phyloP scores from a whole-genome alignment of 2,329 filamentous ascomycete species.

The Penicillium sp. region DNA sequence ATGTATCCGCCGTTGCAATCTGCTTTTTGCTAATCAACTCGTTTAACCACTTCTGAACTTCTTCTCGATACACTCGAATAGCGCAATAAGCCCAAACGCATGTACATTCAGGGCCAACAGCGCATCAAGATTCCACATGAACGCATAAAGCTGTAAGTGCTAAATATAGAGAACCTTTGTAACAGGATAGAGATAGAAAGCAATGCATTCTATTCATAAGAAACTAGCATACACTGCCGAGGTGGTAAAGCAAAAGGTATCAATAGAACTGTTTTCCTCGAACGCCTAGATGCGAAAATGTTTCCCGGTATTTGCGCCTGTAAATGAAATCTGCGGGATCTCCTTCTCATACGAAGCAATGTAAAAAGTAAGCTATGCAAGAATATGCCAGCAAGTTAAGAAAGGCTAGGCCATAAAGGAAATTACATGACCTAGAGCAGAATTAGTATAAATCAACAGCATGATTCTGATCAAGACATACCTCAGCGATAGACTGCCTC shows the following conservation, averaged over 20 bases:
- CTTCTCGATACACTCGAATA: too few species aligned
- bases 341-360: not conserved
- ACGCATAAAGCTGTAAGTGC: not conserved
- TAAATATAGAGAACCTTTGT: too few species aligned
- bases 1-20: not conserved
- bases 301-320: not conserved
- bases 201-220: not conserved
- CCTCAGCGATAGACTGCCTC: constrained; percentile 52
- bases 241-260: constrained; percentile 1
- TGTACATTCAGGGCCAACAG: too few species aligned
- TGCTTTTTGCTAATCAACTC: not conserved
- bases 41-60: too few species aligned
- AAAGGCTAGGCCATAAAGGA: not conserved
- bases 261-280: not conserved
- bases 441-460: constrained; percentile 5
- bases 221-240: not conserved
- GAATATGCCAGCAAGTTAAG: not conserved
- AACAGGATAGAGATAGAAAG: not conserved
- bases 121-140: too few species aligned
- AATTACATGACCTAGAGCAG: constrained; percentile 18
- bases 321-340: not conserved
- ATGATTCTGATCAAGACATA: constrained; percentile 23
- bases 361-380: not conserved
- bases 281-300: not conserved
- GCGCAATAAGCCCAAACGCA: too few species aligned